Conservation (phyloP, 169 alveolate genomes). For the Hepatocystis sp. region DNA sequence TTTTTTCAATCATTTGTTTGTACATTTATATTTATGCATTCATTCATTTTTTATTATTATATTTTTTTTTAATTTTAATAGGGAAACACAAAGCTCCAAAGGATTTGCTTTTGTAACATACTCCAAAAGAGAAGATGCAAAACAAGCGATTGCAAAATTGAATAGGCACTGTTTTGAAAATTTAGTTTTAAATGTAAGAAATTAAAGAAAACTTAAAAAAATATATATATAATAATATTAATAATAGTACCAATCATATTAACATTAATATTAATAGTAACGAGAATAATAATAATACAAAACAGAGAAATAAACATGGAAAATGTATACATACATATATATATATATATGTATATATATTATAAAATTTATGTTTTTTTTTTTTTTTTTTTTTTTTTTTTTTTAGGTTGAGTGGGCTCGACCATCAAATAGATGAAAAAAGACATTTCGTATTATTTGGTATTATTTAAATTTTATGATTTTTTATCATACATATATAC, state of each 20-base stretch:
- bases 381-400: conserved; percentile 2
- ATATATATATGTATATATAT: background rate
- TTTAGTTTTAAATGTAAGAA: conserved; percentile 87
- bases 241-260: too few species aligned
- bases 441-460: too few species aligned
- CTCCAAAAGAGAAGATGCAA: conserved; percentile 90
- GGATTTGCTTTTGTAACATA: conserved; percentile 93
- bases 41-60: background rate
- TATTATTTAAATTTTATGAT: too few species aligned
- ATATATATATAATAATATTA: too few species aligned
- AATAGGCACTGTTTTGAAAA: conserved; percentile 93
- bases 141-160: conserved; percentile 88
- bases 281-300: too few species aligned
- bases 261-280: too few species aligned
- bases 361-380: background rate
- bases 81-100: conserved; percentile 91
- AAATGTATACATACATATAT: background rate
- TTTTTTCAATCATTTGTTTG: too few species aligned
- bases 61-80: conserved; percentile 40
- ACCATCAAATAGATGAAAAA: conserved; percentile 80
- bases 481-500: too few species aligned
- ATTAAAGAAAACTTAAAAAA: background rate
- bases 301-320: too few species aligned
- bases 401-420: conserved; percentile 90
- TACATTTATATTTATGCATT: too few species aligned